Evolutionary conservation across 2,329 filamentous ascomycete genomes (phyloP), one percentile per base, ranked within the genome.

Genomic region (Fusarium acutatum): DNA sequence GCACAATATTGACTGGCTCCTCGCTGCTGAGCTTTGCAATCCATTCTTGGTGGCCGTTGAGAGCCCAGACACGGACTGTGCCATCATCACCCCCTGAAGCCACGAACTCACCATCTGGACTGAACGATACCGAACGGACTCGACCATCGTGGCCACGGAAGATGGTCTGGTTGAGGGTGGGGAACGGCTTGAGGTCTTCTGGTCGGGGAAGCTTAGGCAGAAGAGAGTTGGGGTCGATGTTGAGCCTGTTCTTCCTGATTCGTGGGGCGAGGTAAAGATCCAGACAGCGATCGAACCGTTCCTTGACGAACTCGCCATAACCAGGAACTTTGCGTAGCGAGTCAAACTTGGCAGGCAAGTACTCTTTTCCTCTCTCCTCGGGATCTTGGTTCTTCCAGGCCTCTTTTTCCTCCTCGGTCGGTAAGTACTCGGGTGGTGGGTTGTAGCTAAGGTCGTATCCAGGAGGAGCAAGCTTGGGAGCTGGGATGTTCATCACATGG

Each of bases 391-490:
- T 89, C 78, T 97, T 91, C 96, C 96, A 99, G 20, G 89, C 88
- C 75, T 93, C 91, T 81, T 88, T 94, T 84, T 99, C 96, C 43
- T 93, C 91, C 78, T 92, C 90, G 61, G 94, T 93, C 3, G 96
- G 97, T 5, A 99, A 86, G 81, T 98, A 99, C 84, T 99, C 96
- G 8, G 93, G 90, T 56, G 97, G 96, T 30, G 96, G 96, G 82
- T 98, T 97, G 82, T 99, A 98, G 79, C 94, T 97, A 81, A 98
- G 90, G 78, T 97, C 95, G 81, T 97, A 98, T 59, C 95, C 95
- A 34, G 96, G 96, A 41, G 96, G 96, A 34, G 96, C 91, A 56
- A 97, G 87, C 81, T 99, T 99, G 10, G 96, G 96, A 3, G 96
- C 96, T 22, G 96, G 93, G 61, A 98, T 93, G 79, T 98, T 94